Evolutionary conservation across 805 yeast species (phyloP).

Genomic region (Candida odintsovae): DNA sequence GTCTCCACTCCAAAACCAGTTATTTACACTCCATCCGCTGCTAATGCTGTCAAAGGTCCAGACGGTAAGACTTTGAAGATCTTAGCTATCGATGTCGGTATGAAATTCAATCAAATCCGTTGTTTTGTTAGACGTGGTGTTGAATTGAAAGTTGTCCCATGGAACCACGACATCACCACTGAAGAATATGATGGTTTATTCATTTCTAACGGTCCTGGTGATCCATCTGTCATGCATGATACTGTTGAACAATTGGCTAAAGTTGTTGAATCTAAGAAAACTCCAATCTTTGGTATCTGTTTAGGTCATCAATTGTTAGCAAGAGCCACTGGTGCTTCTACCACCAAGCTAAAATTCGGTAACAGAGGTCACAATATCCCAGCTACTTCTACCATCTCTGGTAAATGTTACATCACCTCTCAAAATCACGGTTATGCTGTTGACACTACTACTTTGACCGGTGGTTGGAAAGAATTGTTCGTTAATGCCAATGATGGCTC

Average conservation of each 20-base stretch:
- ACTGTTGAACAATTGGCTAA: conserved; percentile 55
- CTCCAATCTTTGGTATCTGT: conserved; percentile 97
- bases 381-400: conserved; percentile 81
- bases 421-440: conserved; percentile 99
- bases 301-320: conserved; percentile 96
- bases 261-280: conserved; percentile 58
- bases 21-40: conserved; percentile 64
- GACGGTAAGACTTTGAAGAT: conserved; percentile 78
- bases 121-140: conserved; percentile 96
- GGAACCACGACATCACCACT: conserved; percentile 78
- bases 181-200: conserved; percentile 94
- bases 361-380: conserved; percentile 99
- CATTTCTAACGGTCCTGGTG: conserved; percentile 99
- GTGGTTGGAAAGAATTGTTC: conserved; percentile 90
- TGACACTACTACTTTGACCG: conserved; percentile 64
- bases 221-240: conserved; percentile 78
- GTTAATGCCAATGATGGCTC: conserved; percentile 96
- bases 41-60: conserved; percentile 49
- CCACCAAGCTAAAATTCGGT: conserved; percentile 91
- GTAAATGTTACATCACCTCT: conserved; percentile 96
- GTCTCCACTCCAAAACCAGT: conserved; percentile 79
- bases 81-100: conserved; percentile 93
- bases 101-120: conserved; percentile 96
- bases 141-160: conserved; percentile 91
- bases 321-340: conserved; percentile 91